Evolutionary conservation across 345 rosid species (phyloP).

Genomic region (Eutrema heterophyllum): DNA sequence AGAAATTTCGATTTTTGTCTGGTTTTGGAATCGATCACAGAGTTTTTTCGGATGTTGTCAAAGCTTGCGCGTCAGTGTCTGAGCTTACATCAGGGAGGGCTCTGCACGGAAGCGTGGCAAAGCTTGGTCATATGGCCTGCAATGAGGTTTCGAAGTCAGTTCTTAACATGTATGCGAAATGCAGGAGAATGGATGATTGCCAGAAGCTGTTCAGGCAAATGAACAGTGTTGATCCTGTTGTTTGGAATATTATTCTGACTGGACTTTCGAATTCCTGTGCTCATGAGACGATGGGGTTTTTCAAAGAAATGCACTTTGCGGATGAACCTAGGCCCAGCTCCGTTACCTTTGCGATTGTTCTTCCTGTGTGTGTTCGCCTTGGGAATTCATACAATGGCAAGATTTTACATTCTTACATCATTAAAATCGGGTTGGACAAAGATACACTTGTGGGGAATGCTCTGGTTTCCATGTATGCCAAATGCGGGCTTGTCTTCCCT

Average conservation of each 20-base stretch:
- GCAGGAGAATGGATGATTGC: conserved; percentile 53
- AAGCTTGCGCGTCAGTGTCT: conserved; percentile 52
- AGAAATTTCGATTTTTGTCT: conserved; percentile 28
- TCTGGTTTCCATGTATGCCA: conserved; percentile 73
- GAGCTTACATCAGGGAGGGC: conserved; percentile 44
- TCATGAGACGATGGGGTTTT: conserved; percentile 46
- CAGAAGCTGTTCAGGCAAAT: conserved; percentile 49
- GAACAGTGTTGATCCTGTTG: conserved; percentile 50
- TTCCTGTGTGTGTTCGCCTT: conserved; percentile 66
- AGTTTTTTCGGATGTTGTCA: conserved; percentile 48
- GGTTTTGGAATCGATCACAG: conserved; percentile 38
- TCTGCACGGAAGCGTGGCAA: conserved; percentile 43
- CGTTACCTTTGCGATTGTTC: conserved; percentile 56
- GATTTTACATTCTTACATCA: conserved; percentile 43
- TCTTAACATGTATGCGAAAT: conserved; percentile 78
- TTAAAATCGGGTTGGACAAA: conserved; percentile 56
- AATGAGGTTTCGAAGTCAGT: conserved; percentile 55
- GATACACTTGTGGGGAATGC: conserved; percentile 75
- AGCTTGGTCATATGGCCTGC: conserved; percentile 52
- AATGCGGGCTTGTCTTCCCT: conserved; percentile 43
- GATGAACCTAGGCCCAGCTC: conserved; percentile 49
- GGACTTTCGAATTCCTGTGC: conserved; percentile 52
- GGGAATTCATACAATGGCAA: conserved; percentile 49
- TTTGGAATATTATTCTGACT: conserved; percentile 74
- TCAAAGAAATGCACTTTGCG: conserved; percentile 40